phyloP scores from a whole-genome alignment of 2,329 filamentous ascomycete species.

The Biscogniauxia sp. region DNA sequence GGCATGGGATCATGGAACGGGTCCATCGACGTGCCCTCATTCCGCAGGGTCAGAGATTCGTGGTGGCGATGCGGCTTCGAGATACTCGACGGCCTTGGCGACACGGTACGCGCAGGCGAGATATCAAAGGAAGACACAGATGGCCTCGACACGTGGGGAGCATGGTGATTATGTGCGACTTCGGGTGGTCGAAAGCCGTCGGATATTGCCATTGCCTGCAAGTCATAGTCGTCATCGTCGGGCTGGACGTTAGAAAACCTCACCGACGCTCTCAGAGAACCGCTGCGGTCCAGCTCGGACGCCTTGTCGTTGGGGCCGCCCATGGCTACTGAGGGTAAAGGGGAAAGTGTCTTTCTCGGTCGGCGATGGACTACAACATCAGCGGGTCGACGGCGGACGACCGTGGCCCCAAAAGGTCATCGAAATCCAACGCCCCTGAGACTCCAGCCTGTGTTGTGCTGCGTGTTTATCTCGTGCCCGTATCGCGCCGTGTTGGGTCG shows the following conservation, averaged over 20 bases:
- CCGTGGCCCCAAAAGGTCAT: constrained; percentile 27
- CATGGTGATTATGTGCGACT: constrained; percentile 20
- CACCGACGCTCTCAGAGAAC: constrained; percentile 42
- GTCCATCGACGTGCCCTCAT: constrained; percentile 42
- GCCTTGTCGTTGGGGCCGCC: constrained; percentile 37
- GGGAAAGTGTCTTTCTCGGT: constrained; percentile 15
- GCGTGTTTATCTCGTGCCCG: not conserved
- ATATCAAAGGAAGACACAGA: constrained; percentile 21
- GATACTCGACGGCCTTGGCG: constrained; percentile 51
- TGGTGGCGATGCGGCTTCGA: constrained; percentile 50
- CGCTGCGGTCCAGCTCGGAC: constrained; percentile 40
- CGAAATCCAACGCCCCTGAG: constrained; percentile 12
- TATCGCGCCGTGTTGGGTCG: constrained; percentile 6
- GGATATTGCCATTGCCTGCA: constrained; percentile 50
- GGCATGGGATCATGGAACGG: constrained; percentile 18
- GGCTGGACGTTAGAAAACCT: constrained; percentile 34
- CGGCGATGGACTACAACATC: constrained; percentile 28
- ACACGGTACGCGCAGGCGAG: constrained; percentile 19
- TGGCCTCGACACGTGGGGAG: constrained; percentile 18
- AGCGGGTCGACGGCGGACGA: constrained; percentile 24
- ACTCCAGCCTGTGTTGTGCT: constrained; percentile 9
- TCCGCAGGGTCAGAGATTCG: constrained; percentile 50
- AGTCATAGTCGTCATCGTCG: constrained; percentile 48
- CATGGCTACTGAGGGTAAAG: constrained; percentile 35
- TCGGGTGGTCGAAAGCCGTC: constrained; percentile 32